Evolutionary conservation across 345 rosid species (phyloP), one percentile per base, ranked within the genome.

Genomic region (Ceriops tagal): DNA sequence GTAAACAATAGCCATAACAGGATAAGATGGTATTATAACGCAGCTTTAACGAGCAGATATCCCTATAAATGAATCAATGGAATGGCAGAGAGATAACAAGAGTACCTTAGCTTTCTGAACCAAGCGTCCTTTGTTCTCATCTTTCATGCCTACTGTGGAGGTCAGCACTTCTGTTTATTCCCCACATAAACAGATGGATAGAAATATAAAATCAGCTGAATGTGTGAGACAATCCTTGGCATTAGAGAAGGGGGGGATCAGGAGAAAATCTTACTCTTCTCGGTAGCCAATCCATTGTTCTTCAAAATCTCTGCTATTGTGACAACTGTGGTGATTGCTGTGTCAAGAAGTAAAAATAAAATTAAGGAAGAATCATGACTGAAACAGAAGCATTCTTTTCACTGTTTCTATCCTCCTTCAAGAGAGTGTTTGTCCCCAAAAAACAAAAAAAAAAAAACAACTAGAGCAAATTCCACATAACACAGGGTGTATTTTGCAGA

Each of bases 101-200:
- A 31, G 15, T 53, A 86, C 98, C 95, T 93, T 91, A 9, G 97
- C 97, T 81, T 93, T 93, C 67, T 91, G 97, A 20, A 88, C 81
- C 67, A 88, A 52, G 34, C 83, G 83, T 55, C 98, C 97, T 79
- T 85, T 85, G 64, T 66, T 86, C 79, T 91, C 92, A 56, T 93
- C 98, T 76, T 88, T 91, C 90, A 89, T 87, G 62, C 86, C 92
- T 22, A 91, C 89, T 0, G 96, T 89, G 0, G 98, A 93, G 69
- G 97, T 93, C 80, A 87, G 66, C 49, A 93, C 84, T 73, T 88
- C 97, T 93, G 87, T 68, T 56, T 16, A 68, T 60, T 57, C 37
- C 51, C 58, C 49, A 15, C 18, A 43, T 15, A 10, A 30, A 56
- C 16, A 27, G 22, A 56, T 21, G 30, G 16, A 9, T 21, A 21